A percentile compares a stretch with the other conserved stretches of the same genome.
Evolutionary conservation across 768 basidiomycete species (phyloP).

Genomic region (Tricholoma hemisulphureum): DNA sequence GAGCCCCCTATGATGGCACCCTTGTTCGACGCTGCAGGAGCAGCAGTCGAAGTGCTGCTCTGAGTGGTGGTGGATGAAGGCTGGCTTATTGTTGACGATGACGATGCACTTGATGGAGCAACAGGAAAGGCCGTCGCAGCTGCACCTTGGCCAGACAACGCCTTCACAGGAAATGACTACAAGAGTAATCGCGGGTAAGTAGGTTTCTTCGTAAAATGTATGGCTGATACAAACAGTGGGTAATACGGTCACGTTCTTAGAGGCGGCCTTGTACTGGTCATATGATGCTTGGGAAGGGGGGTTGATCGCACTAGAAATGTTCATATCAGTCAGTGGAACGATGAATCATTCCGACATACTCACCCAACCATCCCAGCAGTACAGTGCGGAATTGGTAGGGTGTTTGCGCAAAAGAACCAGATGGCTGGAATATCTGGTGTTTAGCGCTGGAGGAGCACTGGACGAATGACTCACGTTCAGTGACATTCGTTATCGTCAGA

Average conservation of each 20-base stretch:
- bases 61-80: not conserved
- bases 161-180: slow-evolving; percentile 24
- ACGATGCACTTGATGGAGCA: not conserved
- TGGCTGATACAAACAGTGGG: slow-evolving; percentile 21
- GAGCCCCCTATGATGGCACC: slow-evolving; percentile 22
- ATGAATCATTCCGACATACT: slow-evolving; percentile 4
- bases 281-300: slow-evolving; percentile 28
- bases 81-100: not conserved
- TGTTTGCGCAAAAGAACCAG: slow-evolving; percentile 39
- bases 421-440: slow-evolving; percentile 20
- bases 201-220: not conserved
- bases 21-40: slow-evolving; percentile 1
- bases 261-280: slow-evolving; percentile 24
- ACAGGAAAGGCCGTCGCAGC: slow-evolving; percentile 27
- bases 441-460: not conserved
- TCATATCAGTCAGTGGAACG: not conserved
- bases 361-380: slow-evolving; percentile 41
- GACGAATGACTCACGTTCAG: slow-evolving; percentile 21
- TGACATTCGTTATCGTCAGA: slow-evolving; percentile 33
- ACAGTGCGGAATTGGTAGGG: slow-evolving; percentile 37
- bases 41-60: not conserved
- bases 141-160: slow-evolving; percentile 33
- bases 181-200: not conserved
- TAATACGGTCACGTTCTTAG: slow-evolving; percentile 25
- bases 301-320: slow-evolving; percentile 33